phyloP scores from a whole-genome alignment of 2,329 filamentous ascomycete species.

The Aquanectria penicillioides region DNA sequence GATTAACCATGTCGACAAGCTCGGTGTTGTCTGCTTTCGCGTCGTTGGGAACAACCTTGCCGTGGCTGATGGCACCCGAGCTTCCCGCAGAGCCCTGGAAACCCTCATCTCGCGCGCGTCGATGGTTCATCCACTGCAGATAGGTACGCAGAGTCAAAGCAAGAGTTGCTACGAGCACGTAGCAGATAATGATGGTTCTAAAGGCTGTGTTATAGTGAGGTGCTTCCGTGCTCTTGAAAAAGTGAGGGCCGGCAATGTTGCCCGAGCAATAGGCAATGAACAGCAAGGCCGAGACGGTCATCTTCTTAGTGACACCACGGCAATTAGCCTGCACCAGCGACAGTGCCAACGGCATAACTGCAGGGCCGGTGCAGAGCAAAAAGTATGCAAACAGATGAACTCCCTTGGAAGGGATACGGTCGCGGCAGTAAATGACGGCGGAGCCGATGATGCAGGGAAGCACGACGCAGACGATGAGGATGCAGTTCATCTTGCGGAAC shows the following conservation, averaged over 20 bases:
- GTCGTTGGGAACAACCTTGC: slow-evolving; percentile 16
- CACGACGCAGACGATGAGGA: slow-evolving; percentile 61
- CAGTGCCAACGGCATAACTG: slow-evolving; percentile 64
- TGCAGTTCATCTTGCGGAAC: slow-evolving; percentile 61
- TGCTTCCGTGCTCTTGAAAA: slow-evolving; percentile 60
- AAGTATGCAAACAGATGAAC: slow-evolving; percentile 68
- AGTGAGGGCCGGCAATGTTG: slow-evolving; percentile 65
- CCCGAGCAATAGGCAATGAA: slow-evolving; percentile 66
- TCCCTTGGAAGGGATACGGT: slow-evolving; percentile 47
- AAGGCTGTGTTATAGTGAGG: slow-evolving; percentile 65
- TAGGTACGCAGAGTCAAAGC: slow-evolving; percentile 57
- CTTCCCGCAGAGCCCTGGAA: slow-evolving; percentile 50
- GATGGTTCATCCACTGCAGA: slow-evolving; percentile 56
- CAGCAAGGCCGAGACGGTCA: slow-evolving; percentile 65
- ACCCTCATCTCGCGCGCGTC: slow-evolving; percentile 53
- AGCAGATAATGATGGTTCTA: slow-evolving; percentile 65
- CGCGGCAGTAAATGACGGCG: slow-evolving; percentile 62
- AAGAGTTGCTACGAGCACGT: slow-evolving; percentile 58
- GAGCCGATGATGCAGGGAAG: slow-evolving; percentile 62
- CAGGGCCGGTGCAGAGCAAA: slow-evolving; percentile 62
- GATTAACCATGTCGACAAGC: not conserved
- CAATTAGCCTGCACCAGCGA: slow-evolving; percentile 66
- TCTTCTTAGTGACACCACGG: slow-evolving; percentile 68
- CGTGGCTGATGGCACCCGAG: slow-evolving; percentile 49
- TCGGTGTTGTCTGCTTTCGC: not conserved